A percentile compares a stretch with the other conserved stretches of the same genome.
These are phyloP conservation scores for Phoma sp. DNA, from an alignment of 2,329 filamentous ascomycete species.

Conservation along the genomic window DNA sequence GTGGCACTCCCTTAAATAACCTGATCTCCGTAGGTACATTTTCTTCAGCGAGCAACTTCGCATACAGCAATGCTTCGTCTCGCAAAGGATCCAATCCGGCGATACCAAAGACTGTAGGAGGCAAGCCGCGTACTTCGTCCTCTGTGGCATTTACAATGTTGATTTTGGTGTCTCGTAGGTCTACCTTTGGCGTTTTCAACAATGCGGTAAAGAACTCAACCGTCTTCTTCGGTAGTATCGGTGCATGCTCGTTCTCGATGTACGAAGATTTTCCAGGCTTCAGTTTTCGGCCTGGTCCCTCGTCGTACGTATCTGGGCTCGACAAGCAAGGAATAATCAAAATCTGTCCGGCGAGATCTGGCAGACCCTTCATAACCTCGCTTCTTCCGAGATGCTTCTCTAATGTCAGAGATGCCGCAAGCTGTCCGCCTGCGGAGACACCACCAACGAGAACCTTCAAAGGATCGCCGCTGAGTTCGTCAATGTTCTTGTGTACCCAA, in stretches of 20 bases:
- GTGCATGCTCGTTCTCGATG: slow-evolving; percentile 55
- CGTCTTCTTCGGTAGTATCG: slow-evolving; percentile 52
- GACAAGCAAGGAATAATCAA: slow-evolving; percentile 51
- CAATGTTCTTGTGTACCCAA: slow-evolving; percentile 59
- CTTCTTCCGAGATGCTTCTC: slow-evolving; percentile 54
- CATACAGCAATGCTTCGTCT: slow-evolving; percentile 58
- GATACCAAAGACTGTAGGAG: slow-evolving; percentile 57
- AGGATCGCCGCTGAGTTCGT: slow-evolving; percentile 49
- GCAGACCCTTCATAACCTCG: slow-evolving; percentile 32
- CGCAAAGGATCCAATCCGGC: slow-evolving; percentile 59
- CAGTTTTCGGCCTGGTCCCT: slow-evolving; percentile 47
- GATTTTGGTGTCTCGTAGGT: slow-evolving; percentile 41
- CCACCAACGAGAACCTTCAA: slow-evolving; percentile 58
- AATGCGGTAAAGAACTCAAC: slow-evolving; percentile 43
- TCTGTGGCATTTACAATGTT: slow-evolving; percentile 43
- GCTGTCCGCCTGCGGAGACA: slow-evolving; percentile 59
- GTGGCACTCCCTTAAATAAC: slow-evolving; percentile 61
- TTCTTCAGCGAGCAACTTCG: slow-evolving; percentile 50
- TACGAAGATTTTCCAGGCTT: slow-evolving; percentile 50
- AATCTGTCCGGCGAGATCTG: slow-evolving; percentile 56
- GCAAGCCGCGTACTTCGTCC: slow-evolving; percentile 51
- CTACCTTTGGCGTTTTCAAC: slow-evolving; percentile 26
- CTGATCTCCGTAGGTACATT: slow-evolving; percentile 58
- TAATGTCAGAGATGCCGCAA: slow-evolving; percentile 54
- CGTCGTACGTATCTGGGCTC: slow-evolving; percentile 41